Conservation (phyloP, 2,329 filamentous ascomycete genomes). For the Helotiales sp. region DNA sequence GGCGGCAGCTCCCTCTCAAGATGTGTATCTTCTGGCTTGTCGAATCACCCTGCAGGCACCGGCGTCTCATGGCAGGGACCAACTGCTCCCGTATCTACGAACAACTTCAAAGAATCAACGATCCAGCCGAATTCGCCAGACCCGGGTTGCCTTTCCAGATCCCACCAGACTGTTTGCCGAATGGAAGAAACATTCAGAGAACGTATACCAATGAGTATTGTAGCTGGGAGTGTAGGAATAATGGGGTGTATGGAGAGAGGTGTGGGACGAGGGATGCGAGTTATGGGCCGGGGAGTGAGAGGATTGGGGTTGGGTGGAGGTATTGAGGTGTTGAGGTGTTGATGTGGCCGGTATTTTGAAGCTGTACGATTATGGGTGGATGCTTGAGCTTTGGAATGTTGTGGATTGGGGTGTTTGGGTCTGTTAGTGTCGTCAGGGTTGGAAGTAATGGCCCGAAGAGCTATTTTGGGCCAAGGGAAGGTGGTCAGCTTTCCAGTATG, state of each 20-base stretch:
- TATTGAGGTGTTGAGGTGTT: slow-evolving; percentile 1
- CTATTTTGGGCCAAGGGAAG: too few species aligned
- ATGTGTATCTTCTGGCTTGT: slow-evolving; percentile 35
- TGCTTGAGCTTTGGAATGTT: too few species aligned
- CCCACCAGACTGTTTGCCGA: slow-evolving; percentile 28
- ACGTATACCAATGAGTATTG: slow-evolving; percentile 27
- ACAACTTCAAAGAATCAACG: slow-evolving; percentile 35
- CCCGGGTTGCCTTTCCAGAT: slow-evolving; percentile 29
- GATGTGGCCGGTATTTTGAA: background rate
- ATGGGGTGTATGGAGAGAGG: slow-evolving; percentile 24
- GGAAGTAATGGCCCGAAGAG: too few species aligned
- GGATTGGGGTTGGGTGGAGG: slow-evolving; percentile 35
- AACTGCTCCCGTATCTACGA: slow-evolving; percentile 33
- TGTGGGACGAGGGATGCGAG: slow-evolving; percentile 29
- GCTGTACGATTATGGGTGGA: background rate
- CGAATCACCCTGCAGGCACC: slow-evolving; percentile 32
- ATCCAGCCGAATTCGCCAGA: slow-evolving; percentile 23
- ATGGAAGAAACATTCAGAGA: slow-evolving; percentile 24
- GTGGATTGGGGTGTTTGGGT: too few species aligned
- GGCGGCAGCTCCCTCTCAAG: background rate
- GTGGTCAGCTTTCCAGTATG: too few species aligned
- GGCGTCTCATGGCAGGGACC: slow-evolving; percentile 29
- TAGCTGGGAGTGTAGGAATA: slow-evolving; percentile 33
- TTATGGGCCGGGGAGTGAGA: slow-evolving; percentile 32
- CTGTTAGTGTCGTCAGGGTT: too few species aligned